A percentile compares a stretch with the other conserved stretches of the same genome.
phyloP scores from a whole-genome alignment of 306 rosid species.

The Trifolium repens region DNA sequence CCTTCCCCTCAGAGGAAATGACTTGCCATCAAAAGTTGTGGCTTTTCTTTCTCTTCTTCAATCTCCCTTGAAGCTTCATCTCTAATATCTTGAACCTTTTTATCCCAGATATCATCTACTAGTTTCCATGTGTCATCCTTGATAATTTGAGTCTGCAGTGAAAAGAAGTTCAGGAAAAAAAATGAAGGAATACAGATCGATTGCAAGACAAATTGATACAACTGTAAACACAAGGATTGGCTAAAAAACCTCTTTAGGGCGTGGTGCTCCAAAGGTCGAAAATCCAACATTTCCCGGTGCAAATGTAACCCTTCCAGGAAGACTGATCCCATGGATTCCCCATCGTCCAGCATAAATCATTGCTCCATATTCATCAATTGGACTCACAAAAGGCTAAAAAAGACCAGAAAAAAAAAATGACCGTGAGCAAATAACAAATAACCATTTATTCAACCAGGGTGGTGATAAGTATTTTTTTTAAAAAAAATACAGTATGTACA shows the following conservation, averaged over 20 bases:
- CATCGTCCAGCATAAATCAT: conserved; percentile 88
- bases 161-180: conserved; percentile 18
- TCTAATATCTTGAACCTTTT: conserved; percentile 69
- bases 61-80: conserved; percentile 67
- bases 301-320: conserved; percentile 96
- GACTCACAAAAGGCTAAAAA: conserved; percentile 77
- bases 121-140: conserved; percentile 95
- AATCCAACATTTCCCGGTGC: conserved; percentile 91
- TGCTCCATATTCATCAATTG: conserved; percentile 93
- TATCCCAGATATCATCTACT: conserved; percentile 87
- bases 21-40: conserved; percentile 89
- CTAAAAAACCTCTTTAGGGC: conserved; percentile 81
- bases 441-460: conserved; percentile 32
- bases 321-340: conserved; percentile 89
- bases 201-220: conserved; percentile 32
- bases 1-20: conserved; percentile 80
- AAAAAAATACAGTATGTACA: background rate
- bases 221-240: conserved; percentile 32
- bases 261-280: conserved; percentile 87
- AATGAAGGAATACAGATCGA: conserved; percentile 23
- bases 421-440: conserved; percentile 35
- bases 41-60: conserved; percentile 82
- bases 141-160: conserved; percentile 74
- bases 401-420: conserved; percentile 4
- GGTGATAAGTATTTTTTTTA: background rate